These are phyloP conservation scores for Brettanomyces nanus DNA, from an alignment of 805 yeast species.

Conservation along the genomic window DNA sequence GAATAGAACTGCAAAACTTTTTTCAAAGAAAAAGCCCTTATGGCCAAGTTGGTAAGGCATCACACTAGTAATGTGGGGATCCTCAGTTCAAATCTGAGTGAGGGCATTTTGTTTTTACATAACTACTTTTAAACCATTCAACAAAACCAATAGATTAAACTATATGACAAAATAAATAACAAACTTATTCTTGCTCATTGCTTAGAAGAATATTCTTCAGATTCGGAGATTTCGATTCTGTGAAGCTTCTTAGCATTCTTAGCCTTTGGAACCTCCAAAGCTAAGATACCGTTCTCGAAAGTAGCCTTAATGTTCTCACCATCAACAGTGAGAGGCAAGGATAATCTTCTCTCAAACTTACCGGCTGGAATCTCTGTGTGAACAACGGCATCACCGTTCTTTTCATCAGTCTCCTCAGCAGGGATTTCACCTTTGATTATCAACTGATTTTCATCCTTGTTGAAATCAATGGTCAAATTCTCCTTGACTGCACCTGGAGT, in stretches of 20 bases:
- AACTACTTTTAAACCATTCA: conserved; percentile 36
- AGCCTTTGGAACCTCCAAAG: conserved; percentile 34
- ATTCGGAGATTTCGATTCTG: conserved; percentile 14
- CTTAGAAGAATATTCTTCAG: conserved; percentile 38
- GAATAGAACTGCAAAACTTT: too few species aligned
- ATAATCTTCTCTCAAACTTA: conserved; percentile 16
- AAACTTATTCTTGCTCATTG: conserved; percentile 33
- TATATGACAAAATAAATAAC: conserved; percentile 1
- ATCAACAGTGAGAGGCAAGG: conserved; percentile 35
- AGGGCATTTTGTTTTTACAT: conserved; percentile 17
- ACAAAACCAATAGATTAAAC: conserved; percentile 29
- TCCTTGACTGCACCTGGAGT: conserved; percentile 42
- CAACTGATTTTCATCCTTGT: conserved; percentile 35
- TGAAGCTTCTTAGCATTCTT: conserved; percentile 12
- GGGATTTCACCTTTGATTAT: conserved; percentile 35
- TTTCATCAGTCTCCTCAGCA: not conserved
- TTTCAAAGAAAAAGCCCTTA: conserved; percentile 16
- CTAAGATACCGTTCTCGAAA: conserved; percentile 37
- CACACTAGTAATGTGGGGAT: conserved; percentile 29
- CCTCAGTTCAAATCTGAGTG: conserved; percentile 29
- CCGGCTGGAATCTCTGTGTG: conserved; percentile 10
- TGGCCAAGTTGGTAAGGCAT: conserved; percentile 30
- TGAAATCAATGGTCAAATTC: conserved; percentile 36
- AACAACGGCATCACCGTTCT: not conserved
- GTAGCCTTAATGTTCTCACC: conserved; percentile 37